phyloP scores from a whole-genome alignment of 1,284 basidiomycete genomes.

The Irpex sp. region DNA sequence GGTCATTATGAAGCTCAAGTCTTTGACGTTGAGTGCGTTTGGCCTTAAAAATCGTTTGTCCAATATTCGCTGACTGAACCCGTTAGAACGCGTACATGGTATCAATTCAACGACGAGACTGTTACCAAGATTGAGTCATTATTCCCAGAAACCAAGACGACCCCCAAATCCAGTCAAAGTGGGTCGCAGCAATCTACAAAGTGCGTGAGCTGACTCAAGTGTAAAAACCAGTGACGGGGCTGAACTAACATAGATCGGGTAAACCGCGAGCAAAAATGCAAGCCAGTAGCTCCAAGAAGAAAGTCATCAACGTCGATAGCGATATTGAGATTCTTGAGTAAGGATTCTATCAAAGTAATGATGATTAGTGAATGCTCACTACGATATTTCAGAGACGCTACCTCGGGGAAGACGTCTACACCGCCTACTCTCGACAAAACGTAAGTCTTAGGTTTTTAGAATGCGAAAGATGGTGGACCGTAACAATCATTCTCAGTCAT shows the following conservation, averaged over 20 bases:
- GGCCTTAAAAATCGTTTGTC: background rate
- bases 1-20: conserved; percentile 93
- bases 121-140: conserved; percentile 62
- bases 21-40: conserved; percentile 66
- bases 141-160: conserved; percentile 29
- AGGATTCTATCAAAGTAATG: background rate
- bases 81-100: conserved; percentile 73
- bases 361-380: background rate
- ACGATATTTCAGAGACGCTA: background rate
- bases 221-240: background rate
- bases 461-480: too few relatives aligned
- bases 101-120: conserved; percentile 83
- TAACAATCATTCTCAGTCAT: conserved; percentile 15
- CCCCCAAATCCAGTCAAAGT: background rate
- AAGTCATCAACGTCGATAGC: conserved; percentile 52
- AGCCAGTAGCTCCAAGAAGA: conserved; percentile 35
- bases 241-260: background rate
- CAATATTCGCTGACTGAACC: background rate
- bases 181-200: background rate
- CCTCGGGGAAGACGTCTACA: background rate
- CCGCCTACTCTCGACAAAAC: conserved; percentile 15
- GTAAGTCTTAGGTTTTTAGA: conserved; percentile 10
- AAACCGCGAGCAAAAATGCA: conserved; percentile 15
- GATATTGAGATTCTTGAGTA: conserved; percentile 39
- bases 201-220: background rate